Conservation (phyloP, 371 early-diverging fungal genomes). For the Mucor sp. region DNA sequence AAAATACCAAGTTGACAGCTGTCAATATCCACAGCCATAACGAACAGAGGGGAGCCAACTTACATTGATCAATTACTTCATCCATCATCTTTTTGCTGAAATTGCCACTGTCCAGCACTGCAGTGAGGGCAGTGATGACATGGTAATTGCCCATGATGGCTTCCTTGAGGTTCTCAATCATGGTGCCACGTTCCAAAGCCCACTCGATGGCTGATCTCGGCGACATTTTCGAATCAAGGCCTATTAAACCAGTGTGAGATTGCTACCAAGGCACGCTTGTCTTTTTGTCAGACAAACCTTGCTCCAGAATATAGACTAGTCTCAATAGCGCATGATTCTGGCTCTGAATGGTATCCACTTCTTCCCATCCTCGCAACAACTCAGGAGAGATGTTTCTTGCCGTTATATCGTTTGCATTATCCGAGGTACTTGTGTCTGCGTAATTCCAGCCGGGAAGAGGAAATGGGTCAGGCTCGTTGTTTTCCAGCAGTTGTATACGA, state of each 20-base stretch:
- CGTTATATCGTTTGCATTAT: conserved; percentile 1
- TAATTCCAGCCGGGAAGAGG: conserved; percentile 39
- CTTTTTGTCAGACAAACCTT: conserved; percentile 30
- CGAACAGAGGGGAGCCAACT: neutral
- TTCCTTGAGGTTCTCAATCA: conserved; percentile 58
- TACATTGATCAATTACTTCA: conserved; percentile 60
- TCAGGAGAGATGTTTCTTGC: conserved; percentile 24
- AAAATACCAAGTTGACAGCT: neutral
- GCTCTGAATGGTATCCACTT: conserved; percentile 36
- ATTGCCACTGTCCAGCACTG: conserved; percentile 54
- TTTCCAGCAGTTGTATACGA: conserved; percentile 48
- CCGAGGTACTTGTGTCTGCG: conserved; percentile 5
- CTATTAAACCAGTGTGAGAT: conserved; percentile 6
- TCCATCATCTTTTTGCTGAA: conserved; percentile 58
- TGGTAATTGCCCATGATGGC: conserved; percentile 68
- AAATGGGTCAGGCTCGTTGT: conserved; percentile 46
- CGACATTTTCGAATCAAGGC: conserved; percentile 36
- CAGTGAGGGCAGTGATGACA: conserved; percentile 45
- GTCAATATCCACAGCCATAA: neutral
- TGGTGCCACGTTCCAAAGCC: conserved; percentile 51
- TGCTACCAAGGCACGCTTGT: no score
- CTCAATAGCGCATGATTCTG: conserved; percentile 57
- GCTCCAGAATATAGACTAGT: conserved; percentile 58
- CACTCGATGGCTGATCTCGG: conserved; percentile 62
- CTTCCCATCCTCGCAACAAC: conserved; percentile 35